Evolutionary conservation across 164 flowering plant species (phyloP), one percentile per base, ranked within the genome.

Genomic region (Annona squamosa): DNA sequence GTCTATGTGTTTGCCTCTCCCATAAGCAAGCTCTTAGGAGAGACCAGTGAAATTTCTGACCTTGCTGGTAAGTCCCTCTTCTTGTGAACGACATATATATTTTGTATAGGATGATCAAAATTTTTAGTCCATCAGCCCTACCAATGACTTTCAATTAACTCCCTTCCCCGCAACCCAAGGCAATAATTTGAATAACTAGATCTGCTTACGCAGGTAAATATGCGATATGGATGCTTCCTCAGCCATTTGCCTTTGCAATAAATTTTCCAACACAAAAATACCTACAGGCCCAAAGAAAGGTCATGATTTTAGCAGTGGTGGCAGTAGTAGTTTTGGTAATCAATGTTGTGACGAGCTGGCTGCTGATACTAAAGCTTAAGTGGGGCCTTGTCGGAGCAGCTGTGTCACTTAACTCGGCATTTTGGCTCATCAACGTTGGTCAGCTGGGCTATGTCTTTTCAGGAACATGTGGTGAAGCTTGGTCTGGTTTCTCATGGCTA

Each of bases 341-440:
- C 46, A 67, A 72, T 72, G 56, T 45, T 3, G 44, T 72, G 10
- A 44, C 44, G 43, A 61, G 65, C 67, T 72, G 74, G 74, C 16
- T 72, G 26, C 46, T 72, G 62, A 42, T 63, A 61, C 19, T 44
- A 0, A 72, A 85, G 75, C 82, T 90, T 4, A 77, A 82, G n/a
- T 90, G 91, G 91, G 97, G 94, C 0, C 48, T 92, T 70, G 88
- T 71, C 37, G 97, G 91, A 1, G 93, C 85, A 3, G 96, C 94
- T 0, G 72, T 85, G 73, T 89, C 86, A 48, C 81, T 91, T 0
- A 85, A 90, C 71, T 72, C 43, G 1, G 85, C 96, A 0, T 92
- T 96, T 96, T 79, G 84, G 86, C 76, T 89, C 75, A 89, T 89
- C 0, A 89, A 74, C 1, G 44, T 79, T 73, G 88, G 90, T 18